phyloP scores from a whole-genome alignment of 176 grass and related monocot genomes.

The Coix lacrymajobi region DNA sequence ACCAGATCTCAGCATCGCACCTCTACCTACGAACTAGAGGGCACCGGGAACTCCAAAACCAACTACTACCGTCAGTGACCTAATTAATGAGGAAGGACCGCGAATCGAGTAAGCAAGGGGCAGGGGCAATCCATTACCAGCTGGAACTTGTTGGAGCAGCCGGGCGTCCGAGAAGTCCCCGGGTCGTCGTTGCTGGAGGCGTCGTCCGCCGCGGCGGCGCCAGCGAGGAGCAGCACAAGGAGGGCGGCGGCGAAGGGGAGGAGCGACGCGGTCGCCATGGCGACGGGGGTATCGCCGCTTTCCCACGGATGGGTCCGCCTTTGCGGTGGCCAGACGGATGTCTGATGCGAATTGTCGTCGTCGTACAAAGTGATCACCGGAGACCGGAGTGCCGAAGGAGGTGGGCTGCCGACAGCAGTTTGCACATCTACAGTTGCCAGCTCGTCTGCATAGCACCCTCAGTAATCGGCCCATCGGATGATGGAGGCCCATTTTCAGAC shows the following conservation, averaged over 20 bases:
- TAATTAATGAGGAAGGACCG: background rate
- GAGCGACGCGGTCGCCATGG: slow-evolving; percentile 14
- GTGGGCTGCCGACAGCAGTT: too few relatives aligned
- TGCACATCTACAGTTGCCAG: too few relatives aligned
- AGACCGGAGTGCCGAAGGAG: too few relatives aligned
- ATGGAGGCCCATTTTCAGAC: too few relatives aligned
- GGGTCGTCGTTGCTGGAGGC: slow-evolving; percentile 59
- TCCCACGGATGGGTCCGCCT: background rate
- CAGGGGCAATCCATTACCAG: slow-evolving; percentile 45
- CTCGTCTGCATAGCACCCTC: too few relatives aligned
- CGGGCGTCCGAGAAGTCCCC: slow-evolving; percentile 47
- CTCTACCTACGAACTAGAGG: background rate
- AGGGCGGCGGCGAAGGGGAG: background rate
- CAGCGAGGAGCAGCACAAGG: slow-evolving; percentile 25
- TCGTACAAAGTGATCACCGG: background rate
- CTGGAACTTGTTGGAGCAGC: slow-evolving; percentile 92
- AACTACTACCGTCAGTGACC: background rate
- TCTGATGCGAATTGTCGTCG: background rate
- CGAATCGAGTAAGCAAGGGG: background rate
- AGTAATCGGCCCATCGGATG: too few relatives aligned
- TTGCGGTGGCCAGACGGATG: background rate
- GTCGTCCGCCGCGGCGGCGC: slow-evolving; percentile 47
- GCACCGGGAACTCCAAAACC: background rate
- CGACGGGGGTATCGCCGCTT: background rate
- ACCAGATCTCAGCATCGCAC: background rate